phyloP scores from a whole-genome alignment of 345 rosid genomes.

The Geranium rotundifolium region DNA sequence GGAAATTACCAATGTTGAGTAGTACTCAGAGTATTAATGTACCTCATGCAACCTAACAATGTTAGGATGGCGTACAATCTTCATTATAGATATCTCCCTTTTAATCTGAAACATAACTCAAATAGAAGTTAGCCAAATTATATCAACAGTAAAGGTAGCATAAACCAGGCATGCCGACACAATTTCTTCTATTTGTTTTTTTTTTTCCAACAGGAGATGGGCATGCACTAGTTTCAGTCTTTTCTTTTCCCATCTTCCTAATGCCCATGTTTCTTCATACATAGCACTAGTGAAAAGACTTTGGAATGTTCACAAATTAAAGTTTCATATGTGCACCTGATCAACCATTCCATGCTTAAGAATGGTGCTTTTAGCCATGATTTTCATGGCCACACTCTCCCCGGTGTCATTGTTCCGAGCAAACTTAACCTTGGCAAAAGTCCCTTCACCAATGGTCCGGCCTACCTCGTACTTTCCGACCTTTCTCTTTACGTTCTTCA shows the following conservation, averaged over 20 bases:
- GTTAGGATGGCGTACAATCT: slow-evolving; percentile 78
- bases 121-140: slow-evolving; percentile 4
- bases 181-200: neutral
- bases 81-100: slow-evolving; percentile 89
- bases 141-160: neutral
- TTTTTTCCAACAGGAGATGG: too few relatives aligned
- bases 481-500: neutral
- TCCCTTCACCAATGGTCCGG: slow-evolving; percentile 81
- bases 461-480: slow-evolving; percentile 83
- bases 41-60: slow-evolving; percentile 83
- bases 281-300: neutral
- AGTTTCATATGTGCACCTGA: slow-evolving; percentile 38
- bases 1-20: neutral
- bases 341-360: slow-evolving; percentile 81
- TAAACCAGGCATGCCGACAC: neutral
- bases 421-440: slow-evolving; percentile 91
- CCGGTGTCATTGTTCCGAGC: slow-evolving; percentile 63
- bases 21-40: neutral
- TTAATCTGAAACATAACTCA: slow-evolving; percentile 39
- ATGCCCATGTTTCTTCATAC: neutral
- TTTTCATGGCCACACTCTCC: slow-evolving; percentile 70
- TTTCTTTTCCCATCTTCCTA: neutral
- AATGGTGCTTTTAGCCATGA: slow-evolving; percentile 67
- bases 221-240: too few relatives aligned
- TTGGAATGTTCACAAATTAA: neutral